These are phyloP conservation scores for Datisca glomerata DNA, from an alignment of 306 rosid species.

Conservation along the genomic window DNA sequence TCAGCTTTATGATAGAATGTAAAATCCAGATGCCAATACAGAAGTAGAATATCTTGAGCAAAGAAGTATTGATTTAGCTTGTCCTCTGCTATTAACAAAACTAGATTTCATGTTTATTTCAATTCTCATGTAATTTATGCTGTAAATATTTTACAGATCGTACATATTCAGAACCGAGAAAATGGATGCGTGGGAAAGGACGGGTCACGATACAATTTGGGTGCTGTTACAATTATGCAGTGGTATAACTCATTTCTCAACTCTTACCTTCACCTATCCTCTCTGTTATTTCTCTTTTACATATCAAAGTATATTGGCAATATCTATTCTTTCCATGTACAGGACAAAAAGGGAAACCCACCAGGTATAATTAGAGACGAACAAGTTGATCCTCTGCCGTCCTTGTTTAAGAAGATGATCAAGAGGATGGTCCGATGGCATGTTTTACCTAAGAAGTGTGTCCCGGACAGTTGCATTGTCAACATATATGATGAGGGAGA, in stretches of 20 bases:
- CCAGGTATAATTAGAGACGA: conserved; percentile 45
- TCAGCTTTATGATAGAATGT: too few species aligned
- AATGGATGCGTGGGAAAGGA: conserved; percentile 71
- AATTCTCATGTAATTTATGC: neutral
- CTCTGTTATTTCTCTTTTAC: neutral
- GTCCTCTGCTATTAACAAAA: too few species aligned
- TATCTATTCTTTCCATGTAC: conserved; percentile 9
- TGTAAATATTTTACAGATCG: conserved; percentile 14
- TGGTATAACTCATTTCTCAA: conserved; percentile 19
- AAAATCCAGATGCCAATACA: too few species aligned
- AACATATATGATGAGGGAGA: conserved; percentile 59
- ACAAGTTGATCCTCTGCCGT: conserved; percentile 47
- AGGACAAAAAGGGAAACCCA: conserved; percentile 49
- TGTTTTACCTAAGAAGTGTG: conserved; percentile 27
- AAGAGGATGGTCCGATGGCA: conserved; percentile 39
- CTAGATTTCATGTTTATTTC: too few species aligned
- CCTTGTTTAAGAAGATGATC: conserved; percentile 47
- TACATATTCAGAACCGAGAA: conserved; percentile 47
- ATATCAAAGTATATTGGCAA: too few species aligned
- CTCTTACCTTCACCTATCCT: neutral
- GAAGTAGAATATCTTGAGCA: too few species aligned
- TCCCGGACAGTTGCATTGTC: conserved; percentile 64
- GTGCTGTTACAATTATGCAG: conserved; percentile 57
- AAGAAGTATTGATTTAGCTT: too few species aligned
- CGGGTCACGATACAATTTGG: conserved; percentile 54